phyloP scores from a whole-genome alignment of 768 basidiomycete species.

The Tylopilus subfusipes region DNA sequence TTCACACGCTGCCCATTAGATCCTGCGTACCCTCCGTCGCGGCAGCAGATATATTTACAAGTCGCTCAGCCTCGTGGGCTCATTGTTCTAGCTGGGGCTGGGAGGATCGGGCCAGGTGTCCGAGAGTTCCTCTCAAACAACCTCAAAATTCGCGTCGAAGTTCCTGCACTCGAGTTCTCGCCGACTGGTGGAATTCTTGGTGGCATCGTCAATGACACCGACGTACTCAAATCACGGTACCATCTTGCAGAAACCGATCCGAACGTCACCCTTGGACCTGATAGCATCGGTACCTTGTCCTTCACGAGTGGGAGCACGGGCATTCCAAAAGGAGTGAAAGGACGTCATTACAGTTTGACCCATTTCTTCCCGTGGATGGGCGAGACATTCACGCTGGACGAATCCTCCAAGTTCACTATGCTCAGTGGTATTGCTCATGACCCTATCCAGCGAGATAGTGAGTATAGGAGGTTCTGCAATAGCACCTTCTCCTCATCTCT shows the following conservation, averaged over 20 bases:
- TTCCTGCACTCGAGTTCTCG: conserved; percentile 81
- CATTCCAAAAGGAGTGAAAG: conserved; percentile 96
- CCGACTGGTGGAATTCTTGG: conserved; percentile 62
- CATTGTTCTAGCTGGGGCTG: conserved; percentile 87
- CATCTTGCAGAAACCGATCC: conserved; percentile 68
- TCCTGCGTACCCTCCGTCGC: conserved; percentile 91
- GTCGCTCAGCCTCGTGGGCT: conserved; percentile 92
- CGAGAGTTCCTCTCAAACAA: conserved; percentile 77
- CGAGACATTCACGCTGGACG: conserved; percentile 69
- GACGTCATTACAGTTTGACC: conserved; percentile 92
- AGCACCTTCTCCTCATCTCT: conserved; percentile 2
- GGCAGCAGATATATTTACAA: conserved; percentile 89
- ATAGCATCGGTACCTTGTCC: conserved; percentile 88
- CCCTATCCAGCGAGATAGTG: conserved; percentile 97
- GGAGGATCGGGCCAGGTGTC: conserved; percentile 72
- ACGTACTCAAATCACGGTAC: conserved; percentile 57
- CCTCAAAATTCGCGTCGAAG: conserved; percentile 83
- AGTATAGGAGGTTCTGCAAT: conserved; percentile 34
- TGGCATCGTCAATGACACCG: conserved; percentile 47
- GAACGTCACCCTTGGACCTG: conserved; percentile 85
- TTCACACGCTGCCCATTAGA: conserved; percentile 44
- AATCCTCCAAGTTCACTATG: conserved; percentile 91
- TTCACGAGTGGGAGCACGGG: conserved; percentile 98
- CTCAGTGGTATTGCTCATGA: conserved; percentile 98
- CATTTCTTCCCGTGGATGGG: conserved; percentile 99